phyloP scores from a whole-genome alignment of 169 alveolate genomes.

The Babesia bovis region DNA sequence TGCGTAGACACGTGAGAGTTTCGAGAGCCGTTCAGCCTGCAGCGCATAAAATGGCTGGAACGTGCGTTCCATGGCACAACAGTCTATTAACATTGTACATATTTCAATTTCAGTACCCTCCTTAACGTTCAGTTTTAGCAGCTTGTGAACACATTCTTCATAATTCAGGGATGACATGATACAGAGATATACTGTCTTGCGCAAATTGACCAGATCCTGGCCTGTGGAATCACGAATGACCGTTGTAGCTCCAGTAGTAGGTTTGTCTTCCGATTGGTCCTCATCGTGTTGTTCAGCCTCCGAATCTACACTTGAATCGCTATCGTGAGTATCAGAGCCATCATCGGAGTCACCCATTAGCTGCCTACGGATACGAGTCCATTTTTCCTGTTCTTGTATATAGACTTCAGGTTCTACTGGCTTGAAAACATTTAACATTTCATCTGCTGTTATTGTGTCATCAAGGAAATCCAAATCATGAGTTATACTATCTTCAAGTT shows the following conservation, averaged over 20 bases:
- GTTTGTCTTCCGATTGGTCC: constrained; percentile 63
- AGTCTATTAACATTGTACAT: constrained; percentile 96
- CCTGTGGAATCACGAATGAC: constrained; percentile 89
- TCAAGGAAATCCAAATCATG: constrained; percentile 93
- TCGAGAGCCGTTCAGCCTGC: constrained; percentile 94
- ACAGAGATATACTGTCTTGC: constrained; percentile 94
- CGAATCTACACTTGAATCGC: constrained; percentile 75
- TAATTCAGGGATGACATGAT: constrained; percentile 96
- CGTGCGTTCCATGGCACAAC: constrained; percentile 98
- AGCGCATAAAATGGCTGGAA: constrained; percentile 94
- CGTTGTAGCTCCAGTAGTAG: constrained; percentile 67
- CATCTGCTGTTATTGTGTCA: constrained; percentile 91
- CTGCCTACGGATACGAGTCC: constrained; percentile 90
- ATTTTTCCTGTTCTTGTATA: constrained; percentile 88
- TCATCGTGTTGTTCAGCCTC: constrained; percentile 77
- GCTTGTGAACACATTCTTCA: constrained; percentile 98
- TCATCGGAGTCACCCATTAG: constrained; percentile 80
- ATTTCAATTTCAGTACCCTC: constrained; percentile 92
- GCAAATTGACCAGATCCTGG: constrained; percentile 90
- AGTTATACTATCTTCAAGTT: constrained; percentile 94
- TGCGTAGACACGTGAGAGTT: constrained; percentile 87
- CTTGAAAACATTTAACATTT: constrained; percentile 88
- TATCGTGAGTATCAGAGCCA: constrained; percentile 70
- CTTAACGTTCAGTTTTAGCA: constrained; percentile 91
- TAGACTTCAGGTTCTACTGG: constrained; percentile 88